A percentile compares a stretch with the other conserved stretches of the same genome.
These are phyloP conservation scores for Microthlaspi erraticum DNA, from an alignment of 345 rosid genomes.

Conservation along the genomic window DNA sequence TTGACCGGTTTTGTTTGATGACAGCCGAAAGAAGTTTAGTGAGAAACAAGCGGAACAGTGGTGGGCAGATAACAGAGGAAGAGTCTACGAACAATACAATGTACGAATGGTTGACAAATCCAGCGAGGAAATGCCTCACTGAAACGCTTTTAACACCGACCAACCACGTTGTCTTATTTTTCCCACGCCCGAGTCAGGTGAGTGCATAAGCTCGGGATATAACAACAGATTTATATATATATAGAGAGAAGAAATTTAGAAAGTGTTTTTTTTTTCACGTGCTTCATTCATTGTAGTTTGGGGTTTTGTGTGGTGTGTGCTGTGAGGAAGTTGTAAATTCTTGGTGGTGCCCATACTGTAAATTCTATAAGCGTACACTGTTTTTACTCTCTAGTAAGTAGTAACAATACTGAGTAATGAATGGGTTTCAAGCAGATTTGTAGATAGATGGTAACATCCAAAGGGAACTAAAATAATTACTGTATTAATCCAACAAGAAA, in stretches of 20 bases:
- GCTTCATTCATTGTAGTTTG: slow-evolving; percentile 30
- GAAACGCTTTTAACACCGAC: slow-evolving; percentile 44
- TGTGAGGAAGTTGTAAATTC: slow-evolving; percentile 45
- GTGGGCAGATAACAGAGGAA: slow-evolving; percentile 96
- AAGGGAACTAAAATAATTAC: slow-evolving; percentile 2
- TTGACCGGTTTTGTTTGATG: slow-evolving; percentile 16
- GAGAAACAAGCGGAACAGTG: slow-evolving; percentile 98
- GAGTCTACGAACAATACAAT: slow-evolving; percentile 88
- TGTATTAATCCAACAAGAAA: slow-evolving; percentile 8
- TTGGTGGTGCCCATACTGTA: slow-evolving; percentile 39
- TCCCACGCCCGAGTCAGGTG: slow-evolving; percentile 36
- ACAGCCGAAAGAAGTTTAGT: slow-evolving; percentile 94
- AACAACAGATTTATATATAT: slow-evolving; percentile 32
- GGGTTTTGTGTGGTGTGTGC: slow-evolving; percentile 40
- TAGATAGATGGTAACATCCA: neutral
- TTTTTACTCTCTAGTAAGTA: slow-evolving; percentile 29
- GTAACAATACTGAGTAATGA: slow-evolving; percentile 24
- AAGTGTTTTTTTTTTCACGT: slow-evolving; percentile 27
- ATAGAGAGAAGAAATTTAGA: slow-evolving; percentile 29
- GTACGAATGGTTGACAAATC: slow-evolving; percentile 81
- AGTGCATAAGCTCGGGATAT: slow-evolving; percentile 36
- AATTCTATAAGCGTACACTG: slow-evolving; percentile 41
- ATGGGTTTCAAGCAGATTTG: slow-evolving; percentile 7
- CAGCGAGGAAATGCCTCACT: slow-evolving; percentile 71
- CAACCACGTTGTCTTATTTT: slow-evolving; percentile 20